Base-by-base conservation (phyloP, 208 protist species). In the Leishmania major region DNA sequence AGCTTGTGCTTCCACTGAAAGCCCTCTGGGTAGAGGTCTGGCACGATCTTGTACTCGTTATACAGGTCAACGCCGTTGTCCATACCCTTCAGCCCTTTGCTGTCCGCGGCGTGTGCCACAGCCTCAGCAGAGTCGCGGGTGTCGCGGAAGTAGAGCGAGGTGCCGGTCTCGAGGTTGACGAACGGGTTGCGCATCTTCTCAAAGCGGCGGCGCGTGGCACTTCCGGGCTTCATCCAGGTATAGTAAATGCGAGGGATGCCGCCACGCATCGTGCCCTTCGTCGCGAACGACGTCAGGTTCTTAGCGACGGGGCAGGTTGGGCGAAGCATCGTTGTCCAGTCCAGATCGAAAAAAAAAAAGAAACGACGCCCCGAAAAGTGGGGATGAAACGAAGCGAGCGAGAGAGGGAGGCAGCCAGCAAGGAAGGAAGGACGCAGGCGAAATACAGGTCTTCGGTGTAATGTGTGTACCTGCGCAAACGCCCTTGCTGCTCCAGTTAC, bases 131-230 rank as follows among this genome's bases (percentile, higher is more conserved):
- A 96, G 79, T 97, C 94, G 45, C 92, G 88, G 11, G 93, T 97
- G 83, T 98, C 96, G 22, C 96, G 92, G 78, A 97, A 98, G 88
- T 97, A 98, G 1, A 98, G 88, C 43, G 96, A 98, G 57, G 94
- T 95, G 66, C 96, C 96, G 6, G 92, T 98, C 81, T 97, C 96
- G 62, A 98, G 87, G 82, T 97, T 92, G 6, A 97, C 96, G 87
- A 97, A 98, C n/a, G 96, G 96, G 84, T 98, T 98, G 15, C 94
- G 92, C 94, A 97, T 97, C 88, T 98, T 98, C 88, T 98, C 96
- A 73, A 98, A 98, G 75, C 94, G 96, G 53, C 94, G 88, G 4
- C 96, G 92, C 51, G 96, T 97, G 71, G 94, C 94, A 81, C 94
- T 97, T 57, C 96, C 96, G 3, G 96, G 96, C 71, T 91, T 93